Evolutionary conservation across 805 yeast species (phyloP).

Genomic region (Ogataea glucozyma): DNA sequence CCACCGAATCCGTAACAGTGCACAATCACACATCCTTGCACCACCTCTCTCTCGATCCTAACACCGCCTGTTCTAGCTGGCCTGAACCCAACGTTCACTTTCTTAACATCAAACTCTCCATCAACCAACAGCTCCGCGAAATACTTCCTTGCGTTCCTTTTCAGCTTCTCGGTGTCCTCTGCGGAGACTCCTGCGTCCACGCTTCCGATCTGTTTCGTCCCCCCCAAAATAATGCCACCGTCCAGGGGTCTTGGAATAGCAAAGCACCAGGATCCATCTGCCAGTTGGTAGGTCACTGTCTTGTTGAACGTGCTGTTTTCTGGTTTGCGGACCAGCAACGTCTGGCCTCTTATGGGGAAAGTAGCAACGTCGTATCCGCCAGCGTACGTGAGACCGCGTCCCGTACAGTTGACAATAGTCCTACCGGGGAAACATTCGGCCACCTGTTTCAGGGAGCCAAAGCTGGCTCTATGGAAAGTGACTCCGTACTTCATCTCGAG

Average conservation of each 20-base stretch:
- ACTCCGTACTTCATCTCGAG: constrained; percentile 37
- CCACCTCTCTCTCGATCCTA: constrained; percentile 31
- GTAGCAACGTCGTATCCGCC: constrained; percentile 53
- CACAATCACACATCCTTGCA: constrained; percentile 37
- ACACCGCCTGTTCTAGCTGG: constrained; percentile 64
- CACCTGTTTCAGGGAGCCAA: constrained; percentile 44
- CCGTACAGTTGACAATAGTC: constrained; percentile 55
- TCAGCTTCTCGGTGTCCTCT: constrained; percentile 48
- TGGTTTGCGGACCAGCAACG: constrained; percentile 52
- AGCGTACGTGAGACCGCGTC: constrained; percentile 54
- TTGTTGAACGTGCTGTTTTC: constrained; percentile 41
- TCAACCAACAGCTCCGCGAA: constrained; percentile 52
- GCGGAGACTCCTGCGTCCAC: constrained; percentile 37
- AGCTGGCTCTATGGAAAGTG: constrained; percentile 34
- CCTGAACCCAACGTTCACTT: constrained; percentile 64
- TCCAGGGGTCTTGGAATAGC: constrained; percentile 59
- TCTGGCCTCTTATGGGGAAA: constrained; percentile 64
- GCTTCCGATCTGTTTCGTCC: constrained; percentile 59
- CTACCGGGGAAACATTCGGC: constrained; percentile 32
- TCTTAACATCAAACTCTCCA: constrained; percentile 44
- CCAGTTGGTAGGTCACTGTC: constrained; percentile 53
- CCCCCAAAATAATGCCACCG: constrained; percentile 66
- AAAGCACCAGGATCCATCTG: constrained; percentile 43
- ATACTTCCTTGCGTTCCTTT: constrained; percentile 40
- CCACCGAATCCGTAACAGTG: constrained; percentile 74